phyloP scores from a whole-genome alignment of 2,329 filamentous ascomycete genomes.

The Aspergillus vadensis region DNA sequence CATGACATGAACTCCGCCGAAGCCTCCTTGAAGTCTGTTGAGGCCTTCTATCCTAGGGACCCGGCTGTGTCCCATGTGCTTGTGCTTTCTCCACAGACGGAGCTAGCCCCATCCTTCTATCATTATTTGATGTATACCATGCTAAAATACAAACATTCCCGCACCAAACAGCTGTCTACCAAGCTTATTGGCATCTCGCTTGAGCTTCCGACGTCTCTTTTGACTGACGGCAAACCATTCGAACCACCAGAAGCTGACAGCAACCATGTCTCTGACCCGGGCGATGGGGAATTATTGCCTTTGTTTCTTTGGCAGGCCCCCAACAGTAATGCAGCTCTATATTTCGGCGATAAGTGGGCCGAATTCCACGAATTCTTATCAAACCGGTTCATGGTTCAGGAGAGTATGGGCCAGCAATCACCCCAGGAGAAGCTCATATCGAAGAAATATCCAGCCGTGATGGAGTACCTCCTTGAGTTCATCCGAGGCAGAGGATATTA shows the following conservation, averaged over 20 bases:
- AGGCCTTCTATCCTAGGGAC: slow-evolving; percentile 80
- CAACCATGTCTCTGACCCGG: neutral
- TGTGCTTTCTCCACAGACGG: slow-evolving; percentile 77
- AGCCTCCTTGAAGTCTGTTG: slow-evolving; percentile 73
- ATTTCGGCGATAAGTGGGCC: slow-evolving; percentile 83
- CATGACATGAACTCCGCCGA: slow-evolving; percentile 66
- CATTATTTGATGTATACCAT: slow-evolving; percentile 81
- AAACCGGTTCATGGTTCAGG: slow-evolving; percentile 53
- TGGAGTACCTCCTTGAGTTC: slow-evolving; percentile 76
- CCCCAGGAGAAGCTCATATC: slow-evolving; percentile 59
- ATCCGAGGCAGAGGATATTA: slow-evolving; percentile 75
- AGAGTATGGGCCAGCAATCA: slow-evolving; percentile 20
- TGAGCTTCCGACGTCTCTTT: slow-evolving; percentile 63
- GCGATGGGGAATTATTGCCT: slow-evolving; percentile 41
- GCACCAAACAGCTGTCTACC: slow-evolving; percentile 47
- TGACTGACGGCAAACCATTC: slow-evolving; percentile 62
- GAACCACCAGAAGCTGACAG: slow-evolving; percentile 41
- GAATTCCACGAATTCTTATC: slow-evolving; percentile 81
- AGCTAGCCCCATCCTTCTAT: slow-evolving; percentile 79
- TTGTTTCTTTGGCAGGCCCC: slow-evolving; percentile 85
- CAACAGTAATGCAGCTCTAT: slow-evolving; percentile 76
- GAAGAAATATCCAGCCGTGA: slow-evolving; percentile 71
- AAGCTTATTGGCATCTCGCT: slow-evolving; percentile 78
- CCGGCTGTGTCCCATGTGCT: slow-evolving; percentile 71
- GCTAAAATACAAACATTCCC: slow-evolving; percentile 76